These are phyloP conservation scores for Hydnum rufescens DNA, from an alignment of 768 basidiomycete species.

Conservation along the genomic window DNA sequence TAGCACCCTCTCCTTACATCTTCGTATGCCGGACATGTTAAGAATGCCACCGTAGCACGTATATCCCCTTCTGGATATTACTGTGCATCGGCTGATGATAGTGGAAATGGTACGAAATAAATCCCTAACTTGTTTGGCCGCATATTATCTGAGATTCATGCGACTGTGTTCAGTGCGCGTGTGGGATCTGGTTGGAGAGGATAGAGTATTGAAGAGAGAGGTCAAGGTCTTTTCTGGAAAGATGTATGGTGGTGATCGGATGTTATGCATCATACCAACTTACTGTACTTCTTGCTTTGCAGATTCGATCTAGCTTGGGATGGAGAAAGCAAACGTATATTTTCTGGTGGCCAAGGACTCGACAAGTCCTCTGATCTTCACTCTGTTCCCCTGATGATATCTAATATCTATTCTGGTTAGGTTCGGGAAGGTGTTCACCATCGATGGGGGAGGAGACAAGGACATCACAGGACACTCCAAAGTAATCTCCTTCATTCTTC, in stretches of 20 bases:
- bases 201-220: slow-evolving; percentile 64
- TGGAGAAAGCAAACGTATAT: slow-evolving; percentile 87
- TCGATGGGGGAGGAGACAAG: slow-evolving; percentile 68
- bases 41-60: slow-evolving; percentile 73
- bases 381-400: too few relatives aligned
- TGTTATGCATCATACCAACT: background rate
- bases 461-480: slow-evolving; percentile 84
- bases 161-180: slow-evolving; percentile 40
- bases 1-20: slow-evolving; percentile 47
- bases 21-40: slow-evolving; percentile 61
- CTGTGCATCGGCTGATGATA: slow-evolving; percentile 74
- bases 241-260: slow-evolving; percentile 31
- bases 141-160: slow-evolving; percentile 1
- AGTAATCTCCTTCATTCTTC: too few relatives aligned
- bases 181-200: slow-evolving; percentile 85
- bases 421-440: slow-evolving; percentile 67
- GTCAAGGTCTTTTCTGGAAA: slow-evolving; percentile 54
- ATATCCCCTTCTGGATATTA: slow-evolving; percentile 90
- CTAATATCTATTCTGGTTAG: too few relatives aligned
- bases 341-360: slow-evolving; percentile 80
- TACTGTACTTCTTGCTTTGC: too few relatives aligned
- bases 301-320: slow-evolving; percentile 96
- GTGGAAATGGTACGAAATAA: slow-evolving; percentile 46
- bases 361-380: too few relatives aligned
- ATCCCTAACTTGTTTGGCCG: background rate